phyloP scores from a whole-genome alignment of 2,329 filamentous ascomycete genomes.

The Aspergillus luchuensis region DNA sequence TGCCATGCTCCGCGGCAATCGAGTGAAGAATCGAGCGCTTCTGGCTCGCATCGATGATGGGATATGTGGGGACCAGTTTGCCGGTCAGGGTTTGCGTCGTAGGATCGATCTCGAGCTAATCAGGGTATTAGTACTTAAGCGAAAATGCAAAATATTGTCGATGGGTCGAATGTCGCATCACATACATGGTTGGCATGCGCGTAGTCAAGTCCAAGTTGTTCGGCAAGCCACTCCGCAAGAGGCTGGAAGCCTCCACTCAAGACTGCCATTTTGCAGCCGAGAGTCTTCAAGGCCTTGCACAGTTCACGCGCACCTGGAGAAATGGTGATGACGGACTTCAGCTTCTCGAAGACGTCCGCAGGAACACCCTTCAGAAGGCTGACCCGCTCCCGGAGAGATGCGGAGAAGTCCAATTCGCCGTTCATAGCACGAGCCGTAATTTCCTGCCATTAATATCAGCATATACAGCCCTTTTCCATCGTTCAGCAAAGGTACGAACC shows the following conservation, averaged over 20 bases:
- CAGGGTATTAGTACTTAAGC: constrained; percentile 8
- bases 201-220: constrained; percentile 79
- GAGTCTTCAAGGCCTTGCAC: constrained; percentile 69
- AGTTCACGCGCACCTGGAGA: constrained; percentile 79
- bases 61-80: constrained; percentile 53
- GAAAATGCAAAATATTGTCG: not conserved
- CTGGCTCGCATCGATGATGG: constrained; percentile 62
- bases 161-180: not conserved
- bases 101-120: constrained; percentile 52
- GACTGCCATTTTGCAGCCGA: constrained; percentile 87
- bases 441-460: constrained; percentile 45
- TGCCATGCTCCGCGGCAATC: constrained; percentile 57
- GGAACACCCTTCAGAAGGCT: constrained; percentile 78
- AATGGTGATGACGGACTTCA: constrained; percentile 74
- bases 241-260: constrained; percentile 91
- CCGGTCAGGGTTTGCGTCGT: constrained; percentile 56
- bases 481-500: constrained; percentile 36
- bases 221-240: constrained; percentile 81
- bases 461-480: not conserved
- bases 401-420: constrained; percentile 89
- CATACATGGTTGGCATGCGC: constrained; percentile 81
- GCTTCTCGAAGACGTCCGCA: constrained; percentile 73
- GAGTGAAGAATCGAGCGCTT: constrained; percentile 59
- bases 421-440: constrained; percentile 96
- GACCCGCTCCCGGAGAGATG: constrained; percentile 78